Base-by-base conservation (phyloP, 1,139 yeast species). In the Diutina pseudorugosa region DNA sequence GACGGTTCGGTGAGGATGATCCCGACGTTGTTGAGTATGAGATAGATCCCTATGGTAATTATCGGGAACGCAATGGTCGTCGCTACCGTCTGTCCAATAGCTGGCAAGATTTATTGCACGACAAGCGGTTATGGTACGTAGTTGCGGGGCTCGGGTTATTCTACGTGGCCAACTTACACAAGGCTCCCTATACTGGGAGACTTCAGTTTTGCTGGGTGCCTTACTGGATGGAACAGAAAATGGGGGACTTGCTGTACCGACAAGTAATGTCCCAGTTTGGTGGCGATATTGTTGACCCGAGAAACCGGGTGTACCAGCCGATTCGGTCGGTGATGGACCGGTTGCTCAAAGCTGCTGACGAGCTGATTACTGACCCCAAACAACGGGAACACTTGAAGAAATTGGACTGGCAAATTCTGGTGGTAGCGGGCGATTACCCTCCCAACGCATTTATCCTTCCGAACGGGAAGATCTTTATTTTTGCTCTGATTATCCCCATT, bases 371-470 rank as follows among this genome's bases (percentile, higher is more conserved):
- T 12, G 70, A 69, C 55, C 63, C 64, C 18, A 65, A 65, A 21
- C 76, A 71, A 55, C 60, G 59, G 11, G 58, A 59, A 2, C 76
- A 72, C 56, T 60, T 73, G 55, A 64, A 66, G 55, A 64, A 68
- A 36, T 65, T 80, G 25, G 73, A 85, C 50, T 93, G 98, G 98
- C 72, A 79, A 58, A 80, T 93, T 42, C 90, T 89, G 65, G 87
- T 94, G 27, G 80, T 93, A 49, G 76, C 83, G 57, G 73, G 66
- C 12, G 87, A 85, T 59, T 64, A 62, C 36, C 87, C 96, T 3
- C 98, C 98, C 1, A 93, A 93, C 67, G 98, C 98, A 1, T 93
- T 94, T 67, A 96, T 93, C 27, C 72, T 93, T 52, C 98, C 98
- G 21, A 93, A 94, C 55, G 98, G 98, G 12, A 91, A 91, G 66